phyloP scores from a whole-genome alignment of 805 yeast species.

The Candida rishiriensis region DNA sequence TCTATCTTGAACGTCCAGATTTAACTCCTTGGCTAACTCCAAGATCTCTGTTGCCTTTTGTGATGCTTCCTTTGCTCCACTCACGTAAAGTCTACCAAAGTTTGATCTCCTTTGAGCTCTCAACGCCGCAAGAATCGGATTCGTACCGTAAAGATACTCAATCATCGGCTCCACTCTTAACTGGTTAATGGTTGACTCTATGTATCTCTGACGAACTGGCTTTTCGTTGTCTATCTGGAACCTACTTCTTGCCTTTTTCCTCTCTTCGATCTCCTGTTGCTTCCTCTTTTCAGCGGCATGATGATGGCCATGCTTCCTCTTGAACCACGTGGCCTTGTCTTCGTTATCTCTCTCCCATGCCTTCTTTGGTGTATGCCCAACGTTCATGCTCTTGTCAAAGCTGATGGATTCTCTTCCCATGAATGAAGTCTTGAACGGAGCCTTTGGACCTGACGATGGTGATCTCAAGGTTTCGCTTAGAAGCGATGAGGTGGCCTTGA shows the following conservation, averaged over 20 bases:
- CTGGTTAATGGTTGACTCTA: conserved; percentile 12
- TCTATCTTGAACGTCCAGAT: conserved; percentile 31
- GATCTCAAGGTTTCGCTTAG: too few species aligned
- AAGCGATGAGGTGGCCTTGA: background rate
- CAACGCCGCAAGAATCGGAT: conserved; percentile 70
- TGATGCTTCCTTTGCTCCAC: conserved; percentile 30
- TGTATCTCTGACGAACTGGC: conserved; percentile 2
- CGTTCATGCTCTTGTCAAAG: conserved; percentile 44
- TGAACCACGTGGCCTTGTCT: conserved; percentile 60
- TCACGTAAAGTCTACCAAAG: conserved; percentile 47
- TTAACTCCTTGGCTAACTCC: conserved; percentile 40
- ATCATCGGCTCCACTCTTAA: conserved; percentile 39
- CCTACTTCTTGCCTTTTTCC: conserved; percentile 8
- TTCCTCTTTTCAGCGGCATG: conserved; percentile 46
- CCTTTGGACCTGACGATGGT: conserved; percentile 17
- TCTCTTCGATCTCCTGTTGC: conserved; percentile 17
- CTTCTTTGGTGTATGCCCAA: conserved; percentile 32
- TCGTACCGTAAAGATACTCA: conserved; percentile 75
- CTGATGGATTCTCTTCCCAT: conserved; percentile 6
- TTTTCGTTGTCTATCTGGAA: conserved; percentile 2
- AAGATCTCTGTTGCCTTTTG: conserved; percentile 38
- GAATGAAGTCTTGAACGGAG: conserved; percentile 24
- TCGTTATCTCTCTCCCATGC: conserved; percentile 67
- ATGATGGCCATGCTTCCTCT: conserved; percentile 58
- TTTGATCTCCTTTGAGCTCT: conserved; percentile 48